Evolutionary conservation across 176 grass and related monocot genomes (phyloP).

Genomic region (Ensete glaucum): DNA sequence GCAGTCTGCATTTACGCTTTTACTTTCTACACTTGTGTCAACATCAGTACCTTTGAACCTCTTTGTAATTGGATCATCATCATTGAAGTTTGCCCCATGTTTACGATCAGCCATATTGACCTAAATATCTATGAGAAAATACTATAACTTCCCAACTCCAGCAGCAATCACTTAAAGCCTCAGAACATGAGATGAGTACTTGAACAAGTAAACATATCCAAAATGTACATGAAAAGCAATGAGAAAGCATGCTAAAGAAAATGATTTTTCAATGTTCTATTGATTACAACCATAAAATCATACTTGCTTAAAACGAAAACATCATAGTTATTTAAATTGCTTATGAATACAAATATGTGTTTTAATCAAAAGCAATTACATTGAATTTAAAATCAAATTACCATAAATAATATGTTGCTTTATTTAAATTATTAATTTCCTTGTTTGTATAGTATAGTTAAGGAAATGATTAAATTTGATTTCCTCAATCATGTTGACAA

Average conservation of each 20-base stretch:
- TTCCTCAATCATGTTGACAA: no score
- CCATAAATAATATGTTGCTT: no score
- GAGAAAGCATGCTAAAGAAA: not conserved
- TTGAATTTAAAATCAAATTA: no score
- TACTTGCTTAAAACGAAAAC: no score
- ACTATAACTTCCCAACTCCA: not conserved
- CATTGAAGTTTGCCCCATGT: slow-evolving; percentile 25
- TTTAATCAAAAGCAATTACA: no score
- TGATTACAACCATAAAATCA: no score
- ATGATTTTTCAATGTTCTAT: no score
- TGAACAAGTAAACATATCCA: not conserved
- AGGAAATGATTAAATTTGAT: no score
- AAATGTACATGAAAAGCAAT: not conserved
- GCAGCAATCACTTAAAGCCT: not conserved
- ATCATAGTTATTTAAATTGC: no score
- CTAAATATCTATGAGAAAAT: not conserved
- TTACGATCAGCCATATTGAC: slow-evolving; percentile 58
- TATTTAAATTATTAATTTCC: no score
- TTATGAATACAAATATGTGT: no score
- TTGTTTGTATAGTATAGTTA: no score
- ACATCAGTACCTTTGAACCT: slow-evolving; percentile 23
- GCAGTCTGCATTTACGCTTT: not conserved
- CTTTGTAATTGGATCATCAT: slow-evolving; percentile 36
- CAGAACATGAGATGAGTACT: not conserved
- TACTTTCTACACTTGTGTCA: slow-evolving; percentile 6